These are phyloP conservation scores for Metschnikowia picachoensis DNA, from an alignment of 805 yeast species.

Conservation along the genomic window DNA sequence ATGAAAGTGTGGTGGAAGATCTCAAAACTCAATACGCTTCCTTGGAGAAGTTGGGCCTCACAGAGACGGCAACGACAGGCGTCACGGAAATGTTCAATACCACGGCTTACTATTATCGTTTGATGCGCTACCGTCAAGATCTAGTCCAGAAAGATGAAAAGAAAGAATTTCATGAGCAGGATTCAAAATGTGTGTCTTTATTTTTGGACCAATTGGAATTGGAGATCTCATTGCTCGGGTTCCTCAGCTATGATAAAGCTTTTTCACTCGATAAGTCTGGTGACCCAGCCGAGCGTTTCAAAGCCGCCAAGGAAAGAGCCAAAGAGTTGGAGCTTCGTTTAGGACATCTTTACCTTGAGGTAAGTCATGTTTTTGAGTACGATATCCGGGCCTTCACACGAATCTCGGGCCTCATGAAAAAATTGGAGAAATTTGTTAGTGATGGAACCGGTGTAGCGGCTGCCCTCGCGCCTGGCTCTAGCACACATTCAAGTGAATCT, in stretches of 20 bases:
- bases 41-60: neutral
- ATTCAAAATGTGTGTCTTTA: conserved; percentile 5
- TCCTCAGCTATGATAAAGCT: neutral
- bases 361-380: conserved; percentile 7
- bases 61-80: neutral
- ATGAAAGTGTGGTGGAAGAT: neutral
- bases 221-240: conserved; percentile 5
- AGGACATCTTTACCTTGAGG: conserved; percentile 2
- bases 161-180: conserved; percentile 3
- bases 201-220: conserved; percentile 5
- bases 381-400: conserved; percentile 1
- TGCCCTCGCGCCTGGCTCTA: too few relatives aligned
- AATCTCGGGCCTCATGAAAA: neutral
- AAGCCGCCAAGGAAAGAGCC: neutral
- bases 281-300: neutral
- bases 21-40: neutral
- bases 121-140: conserved; percentile 8
- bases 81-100: conserved; percentile 7
- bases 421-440: neutral
- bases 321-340: conserved; percentile 1
- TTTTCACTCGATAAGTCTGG: neutral
- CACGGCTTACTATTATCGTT: conserved; percentile 5
- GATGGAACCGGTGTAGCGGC: neutral
- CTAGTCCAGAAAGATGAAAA: neutral
- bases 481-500: too few relatives aligned